Evolutionary conservation across 371 early-diverging fungal species (phyloP), one percentile per base, ranked within the genome.

Genomic region (Mortierella sp.): DNA sequence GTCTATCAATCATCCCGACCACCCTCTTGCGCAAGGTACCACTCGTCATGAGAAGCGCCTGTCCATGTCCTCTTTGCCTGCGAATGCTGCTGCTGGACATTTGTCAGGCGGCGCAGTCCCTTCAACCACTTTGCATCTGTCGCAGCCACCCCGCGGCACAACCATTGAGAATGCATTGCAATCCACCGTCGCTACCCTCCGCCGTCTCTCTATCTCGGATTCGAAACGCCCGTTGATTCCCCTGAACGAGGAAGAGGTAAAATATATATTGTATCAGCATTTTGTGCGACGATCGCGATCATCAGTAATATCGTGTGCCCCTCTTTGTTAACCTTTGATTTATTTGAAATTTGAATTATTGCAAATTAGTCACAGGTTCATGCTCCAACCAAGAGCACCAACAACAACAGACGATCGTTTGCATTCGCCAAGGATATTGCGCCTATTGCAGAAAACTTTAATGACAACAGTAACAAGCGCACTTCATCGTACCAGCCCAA

Each of bases 41-140:
- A 41, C 76, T 73, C 87, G 83, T 35, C 87, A 90, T 60, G 88
- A 89, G 70, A 90, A 88, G 65, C 91, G 89, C 8, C 88, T 88
- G 10, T 90, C 89, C 35, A 77, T 90, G 83, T 89, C 84, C 4
- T 77, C 80, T 6, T 38, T 75, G 63, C 68, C 80, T 58, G 48
- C 70, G 46, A 71, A 78, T 21, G 58, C 71, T 71, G 79, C 80
- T 43, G 41, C 70, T 21, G 76, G 77, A 27, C 75, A 63, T 29
- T 16, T 55, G 63, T 35, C 63, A 4, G 63, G 55, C 24, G 73
- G 41, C 73, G 55, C 35, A 54, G 16, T 65, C 0, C 73, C 83
- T 5, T 74, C 78, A 1, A 84, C 84, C 1, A 80, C 80, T 1
- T 74, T 84, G 24, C 84, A 84, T 54, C 78, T 84, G 43, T 84